These are phyloP conservation scores for Podila epicladia DNA, from an alignment of 192 early-diverging fungal species.

Conservation along the genomic window DNA sequence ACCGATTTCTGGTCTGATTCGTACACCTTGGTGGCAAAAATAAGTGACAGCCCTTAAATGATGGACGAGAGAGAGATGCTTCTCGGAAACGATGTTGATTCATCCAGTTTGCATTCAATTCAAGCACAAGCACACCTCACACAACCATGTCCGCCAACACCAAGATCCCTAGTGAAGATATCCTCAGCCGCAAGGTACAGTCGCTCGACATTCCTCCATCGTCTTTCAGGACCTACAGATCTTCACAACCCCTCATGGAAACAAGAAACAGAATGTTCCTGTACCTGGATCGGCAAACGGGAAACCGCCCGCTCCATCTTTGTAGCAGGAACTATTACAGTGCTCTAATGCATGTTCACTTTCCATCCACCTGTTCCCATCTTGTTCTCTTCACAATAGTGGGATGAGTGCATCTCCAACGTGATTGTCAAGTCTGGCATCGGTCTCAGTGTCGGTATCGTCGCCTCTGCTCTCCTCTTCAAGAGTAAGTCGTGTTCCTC, in stretches of 20 bases:
- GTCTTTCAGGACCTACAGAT: background rate
- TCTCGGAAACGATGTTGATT: no score
- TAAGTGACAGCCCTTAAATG: no score
- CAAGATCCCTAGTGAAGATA: conserved; percentile 62
- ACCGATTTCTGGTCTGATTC: no score
- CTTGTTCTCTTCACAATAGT: conserved; percentile 58
- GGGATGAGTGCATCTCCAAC: conserved; percentile 87
- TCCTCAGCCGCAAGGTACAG: conserved; percentile 42
- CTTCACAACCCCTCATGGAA: background rate
- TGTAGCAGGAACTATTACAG: no score
- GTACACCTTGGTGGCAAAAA: no score
- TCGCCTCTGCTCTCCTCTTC: conserved; percentile 88
- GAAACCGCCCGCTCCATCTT: no score
- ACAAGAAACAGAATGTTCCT: no score
- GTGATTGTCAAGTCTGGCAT: conserved; percentile 82
- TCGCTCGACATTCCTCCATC: background rate
- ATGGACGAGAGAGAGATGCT: no score
- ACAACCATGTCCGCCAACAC: conserved; percentile 15
- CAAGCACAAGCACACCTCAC: background rate
- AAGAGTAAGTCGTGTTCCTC: conserved; percentile 68
- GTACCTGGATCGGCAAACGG: no score
- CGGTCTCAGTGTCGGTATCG: conserved; percentile 86
- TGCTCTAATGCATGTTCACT: background rate
- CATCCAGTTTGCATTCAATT: background rate
- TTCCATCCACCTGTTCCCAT: no score